Evolutionary conservation across 2,329 filamentous ascomycete genomes (phyloP).

Genomic region (Emmonsiellopsis sp.): DNA sequence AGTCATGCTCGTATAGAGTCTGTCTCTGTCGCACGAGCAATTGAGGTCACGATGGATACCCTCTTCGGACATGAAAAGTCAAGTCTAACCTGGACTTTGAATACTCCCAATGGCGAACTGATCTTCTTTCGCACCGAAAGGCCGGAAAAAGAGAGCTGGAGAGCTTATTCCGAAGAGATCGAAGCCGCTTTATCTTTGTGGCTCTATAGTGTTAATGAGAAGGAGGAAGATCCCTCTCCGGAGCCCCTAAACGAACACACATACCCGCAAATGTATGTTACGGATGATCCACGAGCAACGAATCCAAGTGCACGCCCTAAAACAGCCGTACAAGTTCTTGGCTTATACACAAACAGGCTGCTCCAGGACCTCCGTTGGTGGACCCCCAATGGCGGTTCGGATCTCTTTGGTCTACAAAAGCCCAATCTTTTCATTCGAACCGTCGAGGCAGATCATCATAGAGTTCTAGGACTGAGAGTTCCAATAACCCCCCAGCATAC

Average conservation of each 20-base stretch:
- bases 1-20: constrained; percentile 12
- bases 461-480: too few species aligned
- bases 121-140: not conserved
- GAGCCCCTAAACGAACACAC: not conserved
- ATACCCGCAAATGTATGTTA: too few species aligned
- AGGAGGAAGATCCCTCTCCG: not conserved
- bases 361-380: not conserved
- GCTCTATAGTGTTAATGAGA: constrained; percentile 14
- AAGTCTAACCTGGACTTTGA: not conserved
- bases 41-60: constrained; percentile 15
- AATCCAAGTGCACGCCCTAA: not conserved
- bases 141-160: constrained; percentile 12
- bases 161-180: constrained; percentile 12
- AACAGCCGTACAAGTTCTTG: not conserved
- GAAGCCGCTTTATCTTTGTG: constrained; percentile 23
- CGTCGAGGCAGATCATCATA: too few species aligned
- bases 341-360: not conserved
- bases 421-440: too few species aligned
- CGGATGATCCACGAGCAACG: not conserved
- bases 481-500: too few species aligned
- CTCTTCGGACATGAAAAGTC: constrained; percentile 2
- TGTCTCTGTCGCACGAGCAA: constrained; percentile 9
- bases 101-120: not conserved
- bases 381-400: not conserved
- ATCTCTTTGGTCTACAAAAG: not conserved